phyloP scores from a whole-genome alignment of 306 rosid genomes.

The Rosa multiflora region DNA sequence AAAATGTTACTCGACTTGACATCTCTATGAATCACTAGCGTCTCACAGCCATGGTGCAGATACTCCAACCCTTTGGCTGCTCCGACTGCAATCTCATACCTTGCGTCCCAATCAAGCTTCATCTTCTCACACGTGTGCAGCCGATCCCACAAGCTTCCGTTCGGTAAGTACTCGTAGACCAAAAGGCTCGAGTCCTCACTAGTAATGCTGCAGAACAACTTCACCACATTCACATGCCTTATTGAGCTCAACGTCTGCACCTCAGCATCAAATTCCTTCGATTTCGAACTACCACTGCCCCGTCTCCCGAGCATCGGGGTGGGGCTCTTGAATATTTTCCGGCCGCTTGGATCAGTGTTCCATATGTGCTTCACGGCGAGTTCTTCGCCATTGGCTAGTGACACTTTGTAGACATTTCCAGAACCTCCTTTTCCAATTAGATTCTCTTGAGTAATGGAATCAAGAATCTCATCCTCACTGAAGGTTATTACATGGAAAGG shows the following conservation, averaged over 20 bases:
- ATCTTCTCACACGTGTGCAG: slow-evolving; percentile 59
- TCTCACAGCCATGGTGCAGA: slow-evolving; percentile 77
- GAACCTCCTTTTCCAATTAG: slow-evolving; percentile 88
- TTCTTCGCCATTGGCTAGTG: slow-evolving; percentile 61
- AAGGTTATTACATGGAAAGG: slow-evolving; percentile 80
- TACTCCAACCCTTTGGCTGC: slow-evolving; percentile 95
- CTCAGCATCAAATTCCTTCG: slow-evolving; percentile 75
- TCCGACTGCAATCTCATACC: slow-evolving; percentile 79
- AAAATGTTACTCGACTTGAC: slow-evolving; percentile 91
- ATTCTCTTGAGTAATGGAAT: slow-evolving; percentile 82
- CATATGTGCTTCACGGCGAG: slow-evolving; percentile 92
- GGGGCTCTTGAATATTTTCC: slow-evolving; percentile 36
- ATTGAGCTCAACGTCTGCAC: slow-evolving; percentile 79
- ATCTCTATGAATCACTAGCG: slow-evolving; percentile 82
- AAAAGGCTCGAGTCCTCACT: slow-evolving; percentile 86
- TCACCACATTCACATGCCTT: slow-evolving; percentile 94
- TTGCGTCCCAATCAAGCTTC: slow-evolving; percentile 89
- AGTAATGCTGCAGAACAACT: slow-evolving; percentile 81
- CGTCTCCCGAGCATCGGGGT: slow-evolving; percentile 57
- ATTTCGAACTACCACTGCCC: slow-evolving; percentile 25
- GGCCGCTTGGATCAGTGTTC: slow-evolving; percentile 41
- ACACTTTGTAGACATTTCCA: slow-evolving; percentile 77
- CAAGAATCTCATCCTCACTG: slow-evolving; percentile 79
- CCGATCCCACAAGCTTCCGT: slow-evolving; percentile 90
- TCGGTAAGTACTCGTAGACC: slow-evolving; percentile 85